Evolutionary conservation across 371 early-diverging fungal species (phyloP), one percentile per base, ranked within the genome.

Genomic region (Mortierella sp.): DNA sequence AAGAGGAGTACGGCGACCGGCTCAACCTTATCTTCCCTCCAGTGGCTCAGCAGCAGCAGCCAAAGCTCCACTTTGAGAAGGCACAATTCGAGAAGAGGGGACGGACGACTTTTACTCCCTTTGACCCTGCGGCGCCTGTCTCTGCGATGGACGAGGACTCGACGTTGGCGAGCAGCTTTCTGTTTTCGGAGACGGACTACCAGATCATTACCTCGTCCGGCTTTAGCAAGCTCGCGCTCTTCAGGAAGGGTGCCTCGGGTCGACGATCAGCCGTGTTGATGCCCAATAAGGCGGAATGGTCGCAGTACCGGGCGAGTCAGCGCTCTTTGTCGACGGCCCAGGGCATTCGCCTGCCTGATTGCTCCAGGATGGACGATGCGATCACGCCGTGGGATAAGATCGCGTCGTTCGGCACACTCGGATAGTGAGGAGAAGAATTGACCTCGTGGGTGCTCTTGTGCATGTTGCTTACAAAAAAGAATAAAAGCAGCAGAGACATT

Each of bases 211-310:
- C 64, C 19, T 43, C 74, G 21, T 55, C 74, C 24, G 44, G 46
- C 26, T 74, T 74, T 44, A 74, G 74, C 74, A 74, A 74, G 44
- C 13, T 74, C 46, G 74, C 74, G 0, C 61, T 74, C n/a, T 74
- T 74, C 61, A 34, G 74, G 48, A 55, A 59, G 28, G 74, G 74
- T 11, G 43, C 61, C 19, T 24, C 61, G 37, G 74, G 74, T 59
- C 74, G 74, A 28, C 5, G 59, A 28, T 57, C 74, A 19, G 74
- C 74, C 14, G 46, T 61, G 1, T 31, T 55, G 74, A 74, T 74
- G 74, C 74, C 74, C 24, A 37, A 53, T 24, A 55, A 59, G 48
- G 74, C 26, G 6, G 61, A 74, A 10, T 59, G 43, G 74, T n/a
- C 40, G 55, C 21, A 34, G 26, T 43, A 43, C n/a, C 28, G 48